These are phyloP conservation scores for Flueggea neowawraea DNA, from an alignment of 441 rosid genomes.

Conservation along the genomic window DNA sequence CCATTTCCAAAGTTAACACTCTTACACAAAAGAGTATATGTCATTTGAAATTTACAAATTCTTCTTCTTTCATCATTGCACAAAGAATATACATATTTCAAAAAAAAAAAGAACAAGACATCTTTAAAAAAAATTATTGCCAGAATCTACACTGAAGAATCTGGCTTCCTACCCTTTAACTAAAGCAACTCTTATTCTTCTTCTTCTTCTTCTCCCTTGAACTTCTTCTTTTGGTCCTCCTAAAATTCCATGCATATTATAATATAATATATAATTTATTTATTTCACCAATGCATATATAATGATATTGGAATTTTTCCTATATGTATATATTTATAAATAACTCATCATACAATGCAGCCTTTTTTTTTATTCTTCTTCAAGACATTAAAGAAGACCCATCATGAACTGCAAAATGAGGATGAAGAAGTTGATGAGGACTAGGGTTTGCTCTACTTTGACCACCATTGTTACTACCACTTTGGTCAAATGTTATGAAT, in stretches of 20 bases:
- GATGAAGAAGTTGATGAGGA: conserved; percentile 30
- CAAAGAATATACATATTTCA: conserved; percentile 12
- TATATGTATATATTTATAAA: too few relatives aligned
- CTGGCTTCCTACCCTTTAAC: conserved; percentile 9
- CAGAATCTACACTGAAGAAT: conserved; percentile 14
- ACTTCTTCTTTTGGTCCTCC: conserved; percentile 5
- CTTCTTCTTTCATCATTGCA: conserved; percentile 2
- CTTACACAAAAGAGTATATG: conserved; percentile 15
- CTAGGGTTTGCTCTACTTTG: conserved; percentile 31
- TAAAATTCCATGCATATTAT: not conserved
- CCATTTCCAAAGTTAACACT: conserved; percentile 23
- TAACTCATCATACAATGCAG: not conserved
- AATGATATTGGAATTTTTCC: too few relatives aligned
- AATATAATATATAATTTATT: conserved; percentile 5
- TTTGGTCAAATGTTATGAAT: conserved; percentile 47
- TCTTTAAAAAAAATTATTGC: not conserved
- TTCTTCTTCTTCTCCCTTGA: conserved; percentile 8
- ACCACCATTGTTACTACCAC: conserved; percentile 31
- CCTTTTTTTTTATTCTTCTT: conserved; percentile 7
- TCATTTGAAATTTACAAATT: not conserved
- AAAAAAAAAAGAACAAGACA: not conserved
- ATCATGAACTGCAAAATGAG: conserved; percentile 57
- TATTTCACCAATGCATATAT: conserved; percentile 9
- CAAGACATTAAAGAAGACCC: conserved; percentile 58
- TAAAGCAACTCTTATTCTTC: conserved; percentile 17